phyloP scores from a whole-genome alignment of 805 yeast species.

The Cyberlindnera bimundalis region DNA sequence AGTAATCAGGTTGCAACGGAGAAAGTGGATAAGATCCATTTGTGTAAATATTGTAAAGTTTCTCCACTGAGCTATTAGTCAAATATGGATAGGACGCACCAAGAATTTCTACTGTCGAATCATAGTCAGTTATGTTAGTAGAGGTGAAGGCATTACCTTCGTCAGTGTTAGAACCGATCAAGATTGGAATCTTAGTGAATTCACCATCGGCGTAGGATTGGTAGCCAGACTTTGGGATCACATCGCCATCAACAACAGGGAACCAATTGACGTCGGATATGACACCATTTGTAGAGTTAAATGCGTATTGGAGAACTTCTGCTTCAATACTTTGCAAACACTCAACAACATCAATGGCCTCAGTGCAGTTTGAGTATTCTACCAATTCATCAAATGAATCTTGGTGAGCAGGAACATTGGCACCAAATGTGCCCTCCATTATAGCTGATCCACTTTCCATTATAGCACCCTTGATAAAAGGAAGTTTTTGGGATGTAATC shows the following conservation, averaged over 20 bases:
- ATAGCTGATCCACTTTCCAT: constrained; percentile 18
- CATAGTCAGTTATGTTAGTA: constrained; percentile 2
- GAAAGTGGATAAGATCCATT: constrained; percentile 5
- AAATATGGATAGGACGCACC: constrained; percentile 4
- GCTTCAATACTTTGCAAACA: constrained; percentile 18
- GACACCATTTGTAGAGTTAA: constrained; percentile 18
- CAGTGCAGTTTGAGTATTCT: constrained; percentile 14
- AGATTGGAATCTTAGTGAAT: constrained; percentile 20
- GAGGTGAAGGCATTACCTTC: constrained; percentile 17
- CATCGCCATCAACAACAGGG: constrained; percentile 20
- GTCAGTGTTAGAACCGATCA: constrained; percentile 26
- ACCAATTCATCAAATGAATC: constrained; percentile 7
- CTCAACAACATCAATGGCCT: constrained; percentile 8
- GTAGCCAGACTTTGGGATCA: constrained; percentile 16
- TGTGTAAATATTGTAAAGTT: constrained; percentile 5
- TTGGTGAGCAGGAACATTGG: constrained; percentile 4
- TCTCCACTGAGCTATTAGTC: constrained; percentile 10
- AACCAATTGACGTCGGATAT: neutral
- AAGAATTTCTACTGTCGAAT: constrained; percentile 3
- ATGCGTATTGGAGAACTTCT: constrained; percentile 4
- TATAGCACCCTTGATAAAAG: constrained; percentile 19
- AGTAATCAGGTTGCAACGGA: constrained; percentile 18
- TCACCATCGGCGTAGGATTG: constrained; percentile 11
- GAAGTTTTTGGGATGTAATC: constrained; percentile 8
- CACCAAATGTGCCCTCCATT: constrained; percentile 6